Percentiles rank a stretch among this genome's conserved stretches.
These are phyloP conservation scores for Trichomonas vaginalis DNA, from an alignment of 208 protist genomes.

Conservation along the genomic window DNA sequence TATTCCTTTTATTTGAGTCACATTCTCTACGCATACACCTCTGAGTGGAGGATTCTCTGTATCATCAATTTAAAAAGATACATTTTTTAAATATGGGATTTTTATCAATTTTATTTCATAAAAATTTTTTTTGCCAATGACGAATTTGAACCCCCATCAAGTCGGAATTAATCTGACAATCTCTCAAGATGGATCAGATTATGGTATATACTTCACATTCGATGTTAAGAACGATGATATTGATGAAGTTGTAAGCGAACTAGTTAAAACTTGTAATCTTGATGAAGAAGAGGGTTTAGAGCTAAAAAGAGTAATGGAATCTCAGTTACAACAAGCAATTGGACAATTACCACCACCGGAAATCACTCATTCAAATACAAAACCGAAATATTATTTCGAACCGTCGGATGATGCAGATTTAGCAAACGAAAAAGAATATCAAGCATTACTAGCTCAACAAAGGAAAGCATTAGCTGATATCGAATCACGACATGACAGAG, in stretches of 20 bases:
- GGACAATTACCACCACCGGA: background rate
- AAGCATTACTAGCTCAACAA: background rate
- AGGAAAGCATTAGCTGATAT: background rate
- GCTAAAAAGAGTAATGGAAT: background rate
- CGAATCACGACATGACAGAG: background rate
- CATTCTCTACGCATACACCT: no score
- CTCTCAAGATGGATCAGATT: background rate
- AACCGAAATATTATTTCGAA: background rate
- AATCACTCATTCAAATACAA: background rate
- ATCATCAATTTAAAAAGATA: no score
- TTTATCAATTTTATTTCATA: no score
- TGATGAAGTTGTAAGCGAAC: background rate
- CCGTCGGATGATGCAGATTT: background rate
- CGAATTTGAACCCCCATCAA: background rate
- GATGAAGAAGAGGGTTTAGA: background rate
- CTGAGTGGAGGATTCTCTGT: no score
- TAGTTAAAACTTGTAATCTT: background rate
- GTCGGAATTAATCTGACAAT: background rate
- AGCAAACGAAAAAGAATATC: background rate
- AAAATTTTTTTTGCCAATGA: no score
- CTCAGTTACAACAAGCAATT: background rate
- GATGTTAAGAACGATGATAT: background rate
- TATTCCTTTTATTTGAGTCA: no score
- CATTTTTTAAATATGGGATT: no score
- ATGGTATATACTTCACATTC: background rate